These are phyloP conservation scores for Medicago lupulina DNA, from an alignment of 306 rosid genomes.

Conservation along the genomic window DNA sequence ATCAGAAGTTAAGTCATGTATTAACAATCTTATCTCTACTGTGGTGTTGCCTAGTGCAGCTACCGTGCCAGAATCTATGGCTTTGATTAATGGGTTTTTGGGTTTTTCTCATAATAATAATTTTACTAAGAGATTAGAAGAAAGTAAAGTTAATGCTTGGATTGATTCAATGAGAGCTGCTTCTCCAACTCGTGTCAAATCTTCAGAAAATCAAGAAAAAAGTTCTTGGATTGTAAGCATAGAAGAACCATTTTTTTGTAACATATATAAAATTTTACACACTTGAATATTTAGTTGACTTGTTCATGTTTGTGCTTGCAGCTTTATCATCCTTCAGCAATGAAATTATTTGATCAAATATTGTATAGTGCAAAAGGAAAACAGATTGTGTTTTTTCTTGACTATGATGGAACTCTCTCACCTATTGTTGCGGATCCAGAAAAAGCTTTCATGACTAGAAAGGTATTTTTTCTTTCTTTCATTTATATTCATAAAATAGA, in stretches of 20 bases:
- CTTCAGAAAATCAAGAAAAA: conserved; percentile 51
- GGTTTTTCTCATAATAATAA: conserved; percentile 53
- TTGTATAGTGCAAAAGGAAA: conserved; percentile 62
- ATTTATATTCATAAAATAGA: neutral
- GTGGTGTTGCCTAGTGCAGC: conserved; percentile 45
- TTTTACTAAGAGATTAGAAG: conserved; percentile 57
- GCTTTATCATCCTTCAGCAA: conserved; percentile 83
- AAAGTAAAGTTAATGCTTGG: conserved; percentile 64
- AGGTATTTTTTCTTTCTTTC: conserved; percentile 53
- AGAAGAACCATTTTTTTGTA: neutral
- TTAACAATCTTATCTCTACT: conserved; percentile 49
- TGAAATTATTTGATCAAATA: conserved; percentile 68
- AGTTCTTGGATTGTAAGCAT: conserved; percentile 69
- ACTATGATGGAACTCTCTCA: conserved; percentile 96
- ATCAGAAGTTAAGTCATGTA: conserved; percentile 51
- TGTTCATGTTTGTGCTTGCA: conserved; percentile 36
- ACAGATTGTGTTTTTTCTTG: conserved; percentile 79
- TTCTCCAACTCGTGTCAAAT: conserved; percentile 71
- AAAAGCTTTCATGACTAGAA: conserved; percentile 79
- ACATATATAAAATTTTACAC: neutral
- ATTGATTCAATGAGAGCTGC: conserved; percentile 91
- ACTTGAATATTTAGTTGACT: neutral
- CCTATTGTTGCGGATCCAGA: conserved; percentile 93
- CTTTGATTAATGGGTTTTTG: conserved; percentile 49
- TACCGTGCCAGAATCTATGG: conserved; percentile 42